Base-by-base conservation (phyloP, 2,329 filamentous ascomycete species). In the Talaromyces piceae region DNA sequence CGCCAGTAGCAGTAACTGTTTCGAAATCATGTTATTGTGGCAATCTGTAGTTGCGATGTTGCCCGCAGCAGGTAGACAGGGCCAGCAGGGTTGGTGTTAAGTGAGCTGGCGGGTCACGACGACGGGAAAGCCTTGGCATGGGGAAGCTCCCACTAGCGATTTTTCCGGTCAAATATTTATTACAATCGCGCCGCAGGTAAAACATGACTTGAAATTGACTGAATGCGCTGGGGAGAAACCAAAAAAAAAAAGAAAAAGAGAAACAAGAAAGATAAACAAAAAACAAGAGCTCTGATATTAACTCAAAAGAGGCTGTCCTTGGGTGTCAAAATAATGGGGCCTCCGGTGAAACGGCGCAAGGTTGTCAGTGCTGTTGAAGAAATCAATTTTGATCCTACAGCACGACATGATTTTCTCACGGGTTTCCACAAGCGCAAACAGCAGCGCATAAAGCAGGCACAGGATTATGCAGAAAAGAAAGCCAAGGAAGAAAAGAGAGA, bases 361-460 rank as follows among this genome's bases (percentile, higher is more conserved):
- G 60, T 70, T 64, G 66, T 77, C 12, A 73, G 76, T 43, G 71
- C 75, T 33, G 76, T 88, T 54, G 88, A 91, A 63, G 88, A 95
- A 67, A 86, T 98, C 68, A 82, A 76, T 48, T 98, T 97, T 72
- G 90, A 98, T 72, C 73, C 79, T 55, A 77, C 78, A 55, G 87
- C 87, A 43, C 84, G 93, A 57, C 75, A 86, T 57, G 90, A 97
- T 63, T 98, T 88, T 66, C 77, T 98, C 52, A 96, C 90, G 0
- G 93, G 93, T 2, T 98, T 98, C 72, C 91, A 91, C 75, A 98
- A 97, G 77, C 86, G 93, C 69, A 97, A 96, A 70, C 73, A 87
- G 49, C 86, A 89, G 67, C 81, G 93, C 31, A 83, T 84, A 58
- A 94, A 95, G 73, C 77, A 84, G 68, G 91, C 91, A 1, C 87